Percentiles rank a stretch among this genome's conserved stretches.
phyloP scores from a whole-genome alignment of 163 green algal species.

The Scenedesmus sp. region DNA sequence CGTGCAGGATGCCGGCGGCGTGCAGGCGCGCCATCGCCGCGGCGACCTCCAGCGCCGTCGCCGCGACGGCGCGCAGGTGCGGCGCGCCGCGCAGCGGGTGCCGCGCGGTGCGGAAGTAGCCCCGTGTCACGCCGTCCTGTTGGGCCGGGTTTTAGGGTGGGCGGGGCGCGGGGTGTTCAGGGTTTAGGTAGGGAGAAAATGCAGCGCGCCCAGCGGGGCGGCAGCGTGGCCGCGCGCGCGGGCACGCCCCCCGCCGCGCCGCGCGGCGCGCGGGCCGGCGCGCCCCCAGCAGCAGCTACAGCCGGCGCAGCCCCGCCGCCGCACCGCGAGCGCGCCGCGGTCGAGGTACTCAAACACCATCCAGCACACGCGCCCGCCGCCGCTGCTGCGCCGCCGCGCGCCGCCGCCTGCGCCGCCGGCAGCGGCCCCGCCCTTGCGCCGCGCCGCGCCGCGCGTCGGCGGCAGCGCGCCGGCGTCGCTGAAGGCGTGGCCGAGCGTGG shows the following conservation, averaged over 20 bases:
- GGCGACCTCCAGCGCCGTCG: constrained; percentile 57
- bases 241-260: no score
- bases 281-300: not conserved
- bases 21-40: constrained; percentile 68
- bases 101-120: constrained; percentile 30
- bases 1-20: constrained; percentile 63
- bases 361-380: constrained; percentile 30
- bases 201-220: no score
- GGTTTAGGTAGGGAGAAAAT: not conserved
- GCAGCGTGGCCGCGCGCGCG: not conserved
- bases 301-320: not conserved
- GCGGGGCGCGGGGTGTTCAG: not conserved
- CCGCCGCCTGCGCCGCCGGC: not conserved
- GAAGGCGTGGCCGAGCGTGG: constrained; percentile 34
- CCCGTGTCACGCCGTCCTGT: constrained; percentile 37
- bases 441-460: not conserved
- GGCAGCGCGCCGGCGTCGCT: constrained; percentile 9
- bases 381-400: not conserved
- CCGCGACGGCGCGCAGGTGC: constrained; percentile 18
- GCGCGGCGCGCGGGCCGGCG: no score
- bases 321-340: constrained; percentile 26
- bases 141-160: not conserved
- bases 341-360: constrained; percentile 46
- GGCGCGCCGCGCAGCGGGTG: not conserved
- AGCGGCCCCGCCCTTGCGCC: not conserved